phyloP scores from a whole-genome alignment of 129 eudicot species.

The Helichrysum umbraculigerum region DNA sequence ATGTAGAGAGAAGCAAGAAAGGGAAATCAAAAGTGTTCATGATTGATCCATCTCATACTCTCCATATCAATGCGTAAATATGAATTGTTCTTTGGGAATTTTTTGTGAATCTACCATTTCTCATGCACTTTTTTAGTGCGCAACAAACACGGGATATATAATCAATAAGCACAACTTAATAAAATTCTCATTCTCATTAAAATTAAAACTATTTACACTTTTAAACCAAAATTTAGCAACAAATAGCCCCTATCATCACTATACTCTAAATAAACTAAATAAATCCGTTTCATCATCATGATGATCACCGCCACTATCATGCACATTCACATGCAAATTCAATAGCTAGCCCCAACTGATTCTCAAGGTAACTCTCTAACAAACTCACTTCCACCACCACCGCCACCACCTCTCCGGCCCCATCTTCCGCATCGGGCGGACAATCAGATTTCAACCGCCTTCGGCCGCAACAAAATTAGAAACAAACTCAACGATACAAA shows the following conservation, averaged over 20 bases:
- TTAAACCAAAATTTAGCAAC: slow-evolving; percentile 3
- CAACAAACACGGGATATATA: too few relatives aligned
- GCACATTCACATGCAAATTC: slow-evolving; percentile 37
- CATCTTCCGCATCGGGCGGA: slow-evolving; percentile 26
- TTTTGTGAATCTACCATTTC: too few relatives aligned
- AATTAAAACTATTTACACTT: slow-evolving; percentile 26
- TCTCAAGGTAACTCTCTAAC: slow-evolving; percentile 60
- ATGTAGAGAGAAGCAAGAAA: too few relatives aligned
- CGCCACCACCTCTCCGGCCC: slow-evolving; percentile 26
- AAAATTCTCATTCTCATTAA: not conserved
- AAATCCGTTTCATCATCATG: slow-evolving; percentile 13
- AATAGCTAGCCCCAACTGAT: slow-evolving; percentile 54
- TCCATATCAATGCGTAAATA: too few relatives aligned
- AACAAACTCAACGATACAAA: slow-evolving; percentile 37
- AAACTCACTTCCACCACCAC: slow-evolving; percentile 35
- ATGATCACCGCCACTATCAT: slow-evolving; percentile 12
- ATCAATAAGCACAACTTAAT: not conserved
- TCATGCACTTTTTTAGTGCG: too few relatives aligned
- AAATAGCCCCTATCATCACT: slow-evolving; percentile 6
- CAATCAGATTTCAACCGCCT: slow-evolving; percentile 24
- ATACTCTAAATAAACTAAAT: not conserved
- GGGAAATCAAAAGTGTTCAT: too few relatives aligned
- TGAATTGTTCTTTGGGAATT: too few relatives aligned
- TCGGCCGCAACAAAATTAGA: slow-evolving; percentile 9
- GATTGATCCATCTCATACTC: too few relatives aligned